These are phyloP conservation scores for Neoboletus subvelutipes DNA, from an alignment of 768 basidiomycete species.

Conservation along the genomic window DNA sequence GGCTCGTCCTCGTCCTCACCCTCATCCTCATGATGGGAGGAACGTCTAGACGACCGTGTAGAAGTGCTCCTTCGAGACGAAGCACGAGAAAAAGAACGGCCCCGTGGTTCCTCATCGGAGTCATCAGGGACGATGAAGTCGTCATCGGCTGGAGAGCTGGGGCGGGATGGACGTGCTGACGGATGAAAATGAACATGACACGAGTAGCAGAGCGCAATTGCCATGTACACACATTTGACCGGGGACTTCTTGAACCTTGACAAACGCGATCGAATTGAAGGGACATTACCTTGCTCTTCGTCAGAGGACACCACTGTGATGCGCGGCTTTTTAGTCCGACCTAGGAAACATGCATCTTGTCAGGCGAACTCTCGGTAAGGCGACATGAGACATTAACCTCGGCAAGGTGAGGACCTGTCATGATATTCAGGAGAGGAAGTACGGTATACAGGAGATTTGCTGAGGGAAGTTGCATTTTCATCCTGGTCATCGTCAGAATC, in stretches of 20 bases:
- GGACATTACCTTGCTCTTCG: constrained; percentile 40
- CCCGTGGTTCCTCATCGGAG: constrained; percentile 53
- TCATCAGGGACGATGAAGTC: constrained; percentile 73
- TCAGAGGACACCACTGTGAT: constrained; percentile 51
- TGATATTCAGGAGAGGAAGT: constrained; percentile 30
- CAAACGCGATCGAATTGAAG: constrained; percentile 57
- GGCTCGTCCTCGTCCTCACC: constrained; percentile 37
- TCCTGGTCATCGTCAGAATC: constrained; percentile 70
- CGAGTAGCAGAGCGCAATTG: background rate
- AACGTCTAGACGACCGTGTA: constrained; percentile 33
- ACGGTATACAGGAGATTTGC: constrained; percentile 19
- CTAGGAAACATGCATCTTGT: constrained; percentile 29
- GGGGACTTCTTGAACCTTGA: constrained; percentile 68
- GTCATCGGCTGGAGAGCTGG: constrained; percentile 50
- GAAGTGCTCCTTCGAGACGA: constrained; percentile 43
- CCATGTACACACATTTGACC: constrained; percentile 43
- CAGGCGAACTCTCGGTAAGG: constrained; percentile 1
- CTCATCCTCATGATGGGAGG: constrained; percentile 39
- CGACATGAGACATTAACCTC: constrained; percentile 15
- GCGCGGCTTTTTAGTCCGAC: constrained; percentile 60
- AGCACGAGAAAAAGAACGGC: constrained; percentile 50
- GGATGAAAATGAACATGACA: constrained; percentile 7
- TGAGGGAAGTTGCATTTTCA: background rate
- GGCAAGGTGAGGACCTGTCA: constrained; percentile 28
- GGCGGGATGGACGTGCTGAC: constrained; percentile 41